Percentiles rank a stretch among this genome's conserved stretches.
These are phyloP conservation scores for Cryptococcus sp. DNA, from an alignment of 1,284 basidiomycete genomes.

Conservation along the genomic window DNA sequence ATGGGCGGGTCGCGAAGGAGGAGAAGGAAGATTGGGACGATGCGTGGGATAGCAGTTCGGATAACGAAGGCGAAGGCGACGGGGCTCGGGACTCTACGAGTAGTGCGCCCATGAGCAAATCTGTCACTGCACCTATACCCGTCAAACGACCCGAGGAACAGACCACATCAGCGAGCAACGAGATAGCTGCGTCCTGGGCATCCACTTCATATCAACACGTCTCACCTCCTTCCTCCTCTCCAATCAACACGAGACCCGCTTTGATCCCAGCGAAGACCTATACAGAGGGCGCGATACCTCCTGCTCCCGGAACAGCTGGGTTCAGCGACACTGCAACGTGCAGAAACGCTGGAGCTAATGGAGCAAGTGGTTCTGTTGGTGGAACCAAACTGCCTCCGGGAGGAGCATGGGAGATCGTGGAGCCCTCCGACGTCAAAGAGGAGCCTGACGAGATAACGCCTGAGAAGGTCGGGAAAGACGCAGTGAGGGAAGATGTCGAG, in stretches of 20 bases:
- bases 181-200: slow-evolving; percentile 40
- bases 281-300: slow-evolving; percentile 32
- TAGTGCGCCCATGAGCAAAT: neutral
- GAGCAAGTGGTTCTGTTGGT: neutral
- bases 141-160: slow-evolving; percentile 7
- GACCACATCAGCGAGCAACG: neutral
- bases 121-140: slow-evolving; percentile 14
- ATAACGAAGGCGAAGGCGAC: slow-evolving; percentile 57
- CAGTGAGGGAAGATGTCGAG: slow-evolving; percentile 65
- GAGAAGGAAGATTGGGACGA: slow-evolving; percentile 73
- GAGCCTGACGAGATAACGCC: slow-evolving; percentile 21
- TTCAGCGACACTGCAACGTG: neutral
- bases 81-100: neutral
- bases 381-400: slow-evolving; percentile 42
- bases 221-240: slow-evolving; percentile 17
- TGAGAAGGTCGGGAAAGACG: slow-evolving; percentile 54
- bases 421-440: slow-evolving; percentile 30
- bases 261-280: slow-evolving; percentile 30
- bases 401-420: slow-evolving; percentile 52
- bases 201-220: slow-evolving; percentile 36
- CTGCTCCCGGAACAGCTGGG: slow-evolving; percentile 31
- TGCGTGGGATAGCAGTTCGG: slow-evolving; percentile 84
- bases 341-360: neutral
- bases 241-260: slow-evolving; percentile 20
- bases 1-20: slow-evolving; percentile 1